phyloP scores from a whole-genome alignment of 2,329 filamentous ascomycete species.

The Simplicillium aogashimaense region DNA sequence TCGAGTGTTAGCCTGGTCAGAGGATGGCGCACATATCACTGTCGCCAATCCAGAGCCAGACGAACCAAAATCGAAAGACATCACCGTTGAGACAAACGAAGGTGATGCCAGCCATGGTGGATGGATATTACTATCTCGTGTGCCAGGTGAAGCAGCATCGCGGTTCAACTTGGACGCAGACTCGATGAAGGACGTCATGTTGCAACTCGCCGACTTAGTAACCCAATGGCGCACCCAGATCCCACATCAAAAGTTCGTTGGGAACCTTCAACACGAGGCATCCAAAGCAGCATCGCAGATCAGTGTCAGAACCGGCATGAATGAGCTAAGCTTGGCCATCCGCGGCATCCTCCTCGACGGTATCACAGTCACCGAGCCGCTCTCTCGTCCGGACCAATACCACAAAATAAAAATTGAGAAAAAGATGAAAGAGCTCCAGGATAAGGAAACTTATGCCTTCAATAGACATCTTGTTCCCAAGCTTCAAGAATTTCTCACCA shows the following conservation, averaged over 20 bases:
- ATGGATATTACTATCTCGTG: constrained; percentile 12
- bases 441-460: neutral
- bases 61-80: neutral
- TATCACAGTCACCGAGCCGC: constrained; percentile 6
- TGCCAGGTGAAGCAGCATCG: constrained; percentile 8
- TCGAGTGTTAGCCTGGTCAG: constrained; percentile 11
- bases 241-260: constrained; percentile 8
- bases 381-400: constrained; percentile 6
- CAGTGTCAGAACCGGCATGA: neutral
- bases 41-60: neutral
- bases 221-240: constrained; percentile 10
- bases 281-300: neutral
- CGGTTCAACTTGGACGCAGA: constrained; percentile 5
- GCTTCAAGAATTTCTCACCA: neutral
- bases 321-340: constrained; percentile 1
- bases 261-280: constrained; percentile 7
- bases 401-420: constrained; percentile 6
- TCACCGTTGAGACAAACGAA: neutral
- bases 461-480: constrained; percentile 2
- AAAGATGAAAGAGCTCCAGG: constrained; percentile 7
- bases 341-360: constrained; percentile 6
- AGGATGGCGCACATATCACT: constrained; percentile 6
- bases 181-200: constrained; percentile 4
- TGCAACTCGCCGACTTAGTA: constrained; percentile 10
- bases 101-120: constrained; percentile 5